Conservation (phyloP, 768 basidiomycete species). For the Xerocomellus amylosporus region DNA sequence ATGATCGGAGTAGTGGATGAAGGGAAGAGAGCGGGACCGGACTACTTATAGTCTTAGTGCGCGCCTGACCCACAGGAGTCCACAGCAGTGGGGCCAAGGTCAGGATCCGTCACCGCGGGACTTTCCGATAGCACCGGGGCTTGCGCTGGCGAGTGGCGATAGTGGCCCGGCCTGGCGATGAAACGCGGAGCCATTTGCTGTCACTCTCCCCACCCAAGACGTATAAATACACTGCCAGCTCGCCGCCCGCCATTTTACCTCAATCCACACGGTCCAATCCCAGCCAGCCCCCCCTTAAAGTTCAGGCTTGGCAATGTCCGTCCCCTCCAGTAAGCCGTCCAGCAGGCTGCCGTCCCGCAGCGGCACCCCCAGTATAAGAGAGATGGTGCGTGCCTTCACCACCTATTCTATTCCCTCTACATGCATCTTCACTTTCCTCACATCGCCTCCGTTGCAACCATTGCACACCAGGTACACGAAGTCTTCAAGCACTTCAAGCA, state of each 20-base stretch:
- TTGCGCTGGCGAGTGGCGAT: no score
- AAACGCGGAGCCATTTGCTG: not conserved
- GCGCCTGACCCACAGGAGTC: no score
- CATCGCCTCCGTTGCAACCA: conserved; percentile 26
- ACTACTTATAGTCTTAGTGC: not conserved
- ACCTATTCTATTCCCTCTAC: not conserved
- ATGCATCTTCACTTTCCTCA: conserved; percentile 33
- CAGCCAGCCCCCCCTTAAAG: not conserved
- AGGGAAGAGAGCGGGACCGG: not conserved
- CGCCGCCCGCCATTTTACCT: conserved; percentile 15
- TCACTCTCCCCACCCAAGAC: conserved; percentile 1
- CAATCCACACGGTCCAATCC: conserved; percentile 13
- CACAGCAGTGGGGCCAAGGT: no score
- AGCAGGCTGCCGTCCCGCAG: conserved; percentile 37
- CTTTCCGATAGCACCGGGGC: not conserved
- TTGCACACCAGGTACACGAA: conserved; percentile 61
- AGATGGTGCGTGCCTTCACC: conserved; percentile 35
- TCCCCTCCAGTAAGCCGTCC: conserved; percentile 22
- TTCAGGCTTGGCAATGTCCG: conserved; percentile 20
- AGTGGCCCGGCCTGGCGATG: no score
- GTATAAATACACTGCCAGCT: conserved; percentile 20
- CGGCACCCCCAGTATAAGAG: conserved; percentile 41
- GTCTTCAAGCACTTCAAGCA: conserved; percentile 65
- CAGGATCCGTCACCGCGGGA: conserved; percentile 1
- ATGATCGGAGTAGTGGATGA: conserved; percentile 8